Percentiles rank a stretch among this genome's conserved stretches.
phyloP scores from a whole-genome alignment of 805 yeast species.

The Lipomyces sp. region DNA sequence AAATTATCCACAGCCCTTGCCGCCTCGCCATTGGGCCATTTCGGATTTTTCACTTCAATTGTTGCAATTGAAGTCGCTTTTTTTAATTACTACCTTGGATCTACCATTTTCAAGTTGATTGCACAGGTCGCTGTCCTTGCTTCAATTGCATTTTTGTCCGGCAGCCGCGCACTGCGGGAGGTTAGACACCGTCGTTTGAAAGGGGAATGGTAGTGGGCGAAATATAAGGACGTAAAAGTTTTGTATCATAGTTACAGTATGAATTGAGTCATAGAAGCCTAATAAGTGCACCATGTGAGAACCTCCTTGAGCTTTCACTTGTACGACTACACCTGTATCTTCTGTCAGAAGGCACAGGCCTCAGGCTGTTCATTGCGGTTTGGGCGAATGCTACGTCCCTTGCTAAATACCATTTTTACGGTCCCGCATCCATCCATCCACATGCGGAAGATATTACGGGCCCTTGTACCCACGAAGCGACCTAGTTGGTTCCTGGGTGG shows the following conservation, averaged over 20 bases:
- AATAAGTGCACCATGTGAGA: too few relatives aligned
- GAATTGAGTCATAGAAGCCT: background rate
- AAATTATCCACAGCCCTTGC: conserved; percentile 42
- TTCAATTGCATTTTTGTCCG: conserved; percentile 61
- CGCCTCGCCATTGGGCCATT: conserved; percentile 46
- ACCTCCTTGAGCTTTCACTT: too few relatives aligned
- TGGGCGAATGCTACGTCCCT: too few relatives aligned
- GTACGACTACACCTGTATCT: background rate
- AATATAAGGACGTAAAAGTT: background rate
- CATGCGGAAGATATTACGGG: too few relatives aligned
- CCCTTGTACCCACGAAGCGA: too few relatives aligned
- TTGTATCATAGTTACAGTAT: background rate
- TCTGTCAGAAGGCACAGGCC: too few relatives aligned
- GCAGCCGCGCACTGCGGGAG: conserved; percentile 67
- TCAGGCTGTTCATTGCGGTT: too few relatives aligned
- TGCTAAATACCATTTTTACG: too few relatives aligned
- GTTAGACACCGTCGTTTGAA: conserved; percentile 41
- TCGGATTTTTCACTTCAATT: conserved; percentile 56
- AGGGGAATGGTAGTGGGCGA: conserved; percentile 32
- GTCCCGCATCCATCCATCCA: too few relatives aligned
- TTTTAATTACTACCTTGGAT: conserved; percentile 60
- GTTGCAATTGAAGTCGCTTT: conserved; percentile 59
- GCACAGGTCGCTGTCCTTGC: conserved; percentile 55
- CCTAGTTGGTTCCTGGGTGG: too few relatives aligned
- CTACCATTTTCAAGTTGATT: conserved; percentile 65